Percentiles rank a stretch among this genome's conserved stretches.
Evolutionary conservation across 1,139 yeast genomes (phyloP).

Genomic region (Geotrichum cucujoidarum): DNA sequence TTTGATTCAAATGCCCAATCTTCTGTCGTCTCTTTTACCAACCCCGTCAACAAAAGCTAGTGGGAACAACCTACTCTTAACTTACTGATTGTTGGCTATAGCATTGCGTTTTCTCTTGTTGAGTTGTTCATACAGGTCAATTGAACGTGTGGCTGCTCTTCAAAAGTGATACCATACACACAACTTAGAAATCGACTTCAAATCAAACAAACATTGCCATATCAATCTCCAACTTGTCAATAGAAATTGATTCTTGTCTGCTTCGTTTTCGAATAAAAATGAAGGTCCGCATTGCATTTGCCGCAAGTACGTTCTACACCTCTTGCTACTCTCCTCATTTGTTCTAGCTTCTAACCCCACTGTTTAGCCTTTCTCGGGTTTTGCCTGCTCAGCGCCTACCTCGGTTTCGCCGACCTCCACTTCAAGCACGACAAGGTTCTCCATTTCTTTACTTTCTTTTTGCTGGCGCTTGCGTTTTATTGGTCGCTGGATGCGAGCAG

Average conservation of each 20-base stretch:
- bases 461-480: constrained; percentile 51
- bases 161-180: too few species aligned
- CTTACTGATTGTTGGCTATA: too few species aligned
- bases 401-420: constrained; percentile 51
- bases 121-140: too few species aligned
- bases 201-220: too few species aligned
- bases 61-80: too few species aligned
- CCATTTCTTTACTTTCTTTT: constrained; percentile 48
- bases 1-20: too few species aligned
- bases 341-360: constrained; percentile 10
- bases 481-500: constrained; percentile 47
- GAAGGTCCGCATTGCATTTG: constrained; percentile 10
- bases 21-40: too few species aligned
- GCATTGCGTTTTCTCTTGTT: too few species aligned
- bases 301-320: constrained; percentile 7
- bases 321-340: background rate
- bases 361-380: constrained; percentile 31
- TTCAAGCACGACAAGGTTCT: constrained; percentile 50
- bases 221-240: too few species aligned
- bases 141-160: too few species aligned
- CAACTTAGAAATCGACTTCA: too few species aligned
- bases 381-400: constrained; percentile 32
- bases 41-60: too few species aligned
- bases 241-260: background rate
- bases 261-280: background rate